Base-by-base conservation (phyloP, 768 basidiomycete species). In the Suillus weaverae region DNA sequence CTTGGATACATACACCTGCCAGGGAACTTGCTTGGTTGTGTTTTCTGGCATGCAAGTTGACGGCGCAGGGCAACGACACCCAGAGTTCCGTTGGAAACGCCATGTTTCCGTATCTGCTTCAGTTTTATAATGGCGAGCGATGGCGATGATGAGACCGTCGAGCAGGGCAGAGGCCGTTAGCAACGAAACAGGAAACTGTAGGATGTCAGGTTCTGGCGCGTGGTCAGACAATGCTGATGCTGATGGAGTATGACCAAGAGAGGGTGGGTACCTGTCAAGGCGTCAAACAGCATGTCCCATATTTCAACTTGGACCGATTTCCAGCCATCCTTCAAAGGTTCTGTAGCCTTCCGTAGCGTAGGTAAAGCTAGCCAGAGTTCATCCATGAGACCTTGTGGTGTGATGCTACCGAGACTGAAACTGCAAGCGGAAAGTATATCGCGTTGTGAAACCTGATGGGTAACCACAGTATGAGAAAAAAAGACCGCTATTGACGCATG, bases 281-380 rank as follows among this genome's bases (percentile, higher is more conserved):
- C 78, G 14, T 76, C 73, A 59, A 81, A 83, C n/a, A 90, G 72
- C 51, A 71, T 72, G 7, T 75, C 70, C 89, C 89, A 90, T 1
- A 82, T 78, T 63, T 81, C 77, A 36, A 77, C 67, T 69, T 81
- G 79, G 8, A 82, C 80, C 14, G 71, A 68, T 41, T 77, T 72
- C 87, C 88, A 88, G 5, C 84, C 81, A 8, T 76, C 75, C 6
- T 76, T 72, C 55, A 72, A 62, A 20, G 63, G 60, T 8, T 53
- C 69, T 22, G 84, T 70, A 9, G 84, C 76, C 30, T 72, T 68
- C 2, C 82, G 83, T 18, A 90, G 75, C 0, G 82, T 81, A 0
- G 88, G 84, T 7, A 86, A 76, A 8, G 85, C 84, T 35, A 71
- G 63, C 86, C 86, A 88, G 1, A 90, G 68, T 64, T 90, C 87